Evolutionary conservation across 1,139 yeast species (phyloP).

Genomic region (Candida albicans): DNA sequence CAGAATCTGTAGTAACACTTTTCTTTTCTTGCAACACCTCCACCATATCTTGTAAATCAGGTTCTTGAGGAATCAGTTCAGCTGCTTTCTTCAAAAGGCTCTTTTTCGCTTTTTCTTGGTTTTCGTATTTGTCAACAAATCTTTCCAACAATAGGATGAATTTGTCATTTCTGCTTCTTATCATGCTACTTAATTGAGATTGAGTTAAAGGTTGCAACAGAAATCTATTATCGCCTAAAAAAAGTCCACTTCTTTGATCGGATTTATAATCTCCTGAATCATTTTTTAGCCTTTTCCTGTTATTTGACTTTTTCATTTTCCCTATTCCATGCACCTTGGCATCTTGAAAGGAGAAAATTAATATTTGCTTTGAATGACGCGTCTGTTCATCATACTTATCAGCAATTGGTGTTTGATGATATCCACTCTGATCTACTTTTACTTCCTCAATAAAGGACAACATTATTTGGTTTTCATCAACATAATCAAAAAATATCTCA

Average conservation of each 20-base stretch:
- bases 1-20: conserved; percentile 6
- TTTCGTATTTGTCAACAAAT: conserved; percentile 6
- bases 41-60: conserved; percentile 31
- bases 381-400: conserved; percentile 30
- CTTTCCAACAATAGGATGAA: conserved; percentile 35
- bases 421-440: conserved; percentile 43
- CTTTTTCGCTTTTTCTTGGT: conserved; percentile 28
- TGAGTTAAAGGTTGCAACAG: conserved; percentile 26
- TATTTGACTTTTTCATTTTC: conserved; percentile 23
- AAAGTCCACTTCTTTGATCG: conserved; percentile 20
- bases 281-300: conserved; percentile 16
- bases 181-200: conserved; percentile 53
- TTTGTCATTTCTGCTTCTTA: conserved; percentile 55
- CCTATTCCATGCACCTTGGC: conserved; percentile 51
- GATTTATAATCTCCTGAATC: conserved; percentile 10
- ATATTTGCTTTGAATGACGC: conserved; percentile 43
- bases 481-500: conserved; percentile 63
- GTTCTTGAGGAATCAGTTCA: conserved; percentile 47
- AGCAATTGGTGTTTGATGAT: conserved; percentile 34
- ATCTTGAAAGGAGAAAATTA: conserved; percentile 79
- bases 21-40: conserved; percentile 38
- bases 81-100: conserved; percentile 34
- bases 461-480: conserved; percentile 62
- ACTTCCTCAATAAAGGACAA: conserved; percentile 34
- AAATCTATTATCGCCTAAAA: conserved; percentile 26